Evolutionary conservation across 768 basidiomycete species (phyloP), one percentile per base, ranked within the genome.

Genomic region (Macrocybe gigantea): DNA sequence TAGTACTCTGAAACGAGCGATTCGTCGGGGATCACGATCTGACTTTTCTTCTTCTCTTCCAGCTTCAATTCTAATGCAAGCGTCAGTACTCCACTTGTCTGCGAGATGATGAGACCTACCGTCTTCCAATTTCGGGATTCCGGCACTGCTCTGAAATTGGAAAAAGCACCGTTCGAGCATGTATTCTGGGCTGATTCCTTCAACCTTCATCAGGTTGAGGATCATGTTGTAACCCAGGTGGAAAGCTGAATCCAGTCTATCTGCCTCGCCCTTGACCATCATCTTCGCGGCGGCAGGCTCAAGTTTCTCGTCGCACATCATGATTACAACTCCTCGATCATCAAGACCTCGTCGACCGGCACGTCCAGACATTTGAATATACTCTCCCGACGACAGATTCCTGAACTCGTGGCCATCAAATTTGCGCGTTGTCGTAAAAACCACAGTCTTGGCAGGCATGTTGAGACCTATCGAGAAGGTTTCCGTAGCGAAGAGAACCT

Each of bases 151-250:
- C 68, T 99, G 96, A 69, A 97, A 98, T 65, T 99, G 96, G 77
- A 90, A 89, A 76, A 99, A 99, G 70, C 93, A 97, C 40, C 90
- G 75, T 66, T 96, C 91, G 8, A 99, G 75, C 95, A 99, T 98
- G 64, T 78, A 97, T 68, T 99, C 96, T 5, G 96, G 96, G 57
- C 91, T 97, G 56, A 99, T 85, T 5, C 94, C 95, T 65, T 99
- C 96, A 12, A 99, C 96, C 62, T 97, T 88, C 83, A 99, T 94
- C 54, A 99, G 68, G 67, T 98, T 99, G 61, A 99, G 72, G 32
- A 99, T 80, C 96, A 99, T 99, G 65, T 99, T 99, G 67, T 99
- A 99, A 12, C 96, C 95, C 10, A 99, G 72, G 67, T 97, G 93
- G 73, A 99, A 99, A 4, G 96, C 96, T 5, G 96, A 99, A 65